These are phyloP conservation scores for Neocatenulostroma microsporum DNA, from an alignment of 2,329 filamentous ascomycete species.

Conservation along the genomic window DNA sequence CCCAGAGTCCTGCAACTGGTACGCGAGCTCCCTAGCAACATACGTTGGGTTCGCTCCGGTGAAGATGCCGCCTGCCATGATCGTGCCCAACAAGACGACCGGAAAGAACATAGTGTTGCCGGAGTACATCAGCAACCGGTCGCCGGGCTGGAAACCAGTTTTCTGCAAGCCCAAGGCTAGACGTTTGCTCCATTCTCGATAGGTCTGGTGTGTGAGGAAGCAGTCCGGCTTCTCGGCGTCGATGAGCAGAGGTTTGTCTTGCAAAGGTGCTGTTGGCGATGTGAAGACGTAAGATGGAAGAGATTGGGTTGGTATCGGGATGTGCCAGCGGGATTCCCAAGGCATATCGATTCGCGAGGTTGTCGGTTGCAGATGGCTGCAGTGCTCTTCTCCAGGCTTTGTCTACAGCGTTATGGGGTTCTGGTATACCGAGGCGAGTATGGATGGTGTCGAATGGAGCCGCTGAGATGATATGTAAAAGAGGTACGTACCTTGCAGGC, in stretches of 20 bases:
- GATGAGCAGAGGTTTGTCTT: constrained; percentile 45
- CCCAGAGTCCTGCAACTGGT: constrained; percentile 65
- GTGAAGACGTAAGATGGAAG: constrained; percentile 44
- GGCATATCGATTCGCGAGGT: constrained; percentile 44
- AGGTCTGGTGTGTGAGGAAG: constrained; percentile 55
- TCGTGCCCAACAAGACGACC: constrained; percentile 59
- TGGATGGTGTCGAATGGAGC: too few species aligned
- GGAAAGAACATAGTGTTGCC: constrained; percentile 69
- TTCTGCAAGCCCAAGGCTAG: constrained; percentile 57
- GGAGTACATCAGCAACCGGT: constrained; percentile 66
- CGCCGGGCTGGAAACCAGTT: constrained; percentile 57
- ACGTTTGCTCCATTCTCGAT: constrained; percentile 64
- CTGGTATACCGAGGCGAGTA: too few species aligned
- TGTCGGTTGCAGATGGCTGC: too few species aligned
- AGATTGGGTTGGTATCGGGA: constrained; percentile 40
- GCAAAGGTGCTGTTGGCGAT: constrained; percentile 36
- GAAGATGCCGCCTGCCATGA: constrained; percentile 73
- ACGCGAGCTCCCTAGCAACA: constrained; percentile 62
- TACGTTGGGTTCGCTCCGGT: constrained; percentile 66
- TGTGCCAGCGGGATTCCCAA: constrained; percentile 44
- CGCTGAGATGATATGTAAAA: too few species aligned
- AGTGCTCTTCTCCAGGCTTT: too few species aligned
- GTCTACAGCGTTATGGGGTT: too few species aligned
- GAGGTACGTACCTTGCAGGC: too few species aligned
- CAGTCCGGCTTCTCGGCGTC: constrained; percentile 62